Conservation (phyloP, 805 yeast genomes). For the Kuraishia piskuri region DNA sequence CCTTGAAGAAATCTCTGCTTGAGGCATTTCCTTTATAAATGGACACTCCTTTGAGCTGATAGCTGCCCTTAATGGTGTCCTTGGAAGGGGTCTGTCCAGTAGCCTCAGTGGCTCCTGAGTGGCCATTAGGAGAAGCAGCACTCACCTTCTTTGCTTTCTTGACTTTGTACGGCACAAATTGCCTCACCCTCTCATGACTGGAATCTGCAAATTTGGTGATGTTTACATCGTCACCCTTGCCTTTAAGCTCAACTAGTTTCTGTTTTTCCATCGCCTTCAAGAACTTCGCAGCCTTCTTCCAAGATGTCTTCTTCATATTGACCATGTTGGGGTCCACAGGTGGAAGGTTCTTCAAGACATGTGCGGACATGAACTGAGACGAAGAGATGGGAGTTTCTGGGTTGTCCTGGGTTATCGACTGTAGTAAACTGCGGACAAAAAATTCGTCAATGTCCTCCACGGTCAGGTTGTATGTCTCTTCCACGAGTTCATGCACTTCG, state of each 20-base stretch:
- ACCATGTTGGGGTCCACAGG: slow-evolving; percentile 43
- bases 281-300: slow-evolving; percentile 85
- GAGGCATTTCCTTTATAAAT: slow-evolving; percentile 50
- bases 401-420: slow-evolving; percentile 51
- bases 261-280: slow-evolving; percentile 80
- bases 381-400: slow-evolving; percentile 60
- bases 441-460: slow-evolving; percentile 67
- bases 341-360: slow-evolving; percentile 68
- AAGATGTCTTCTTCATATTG: slow-evolving; percentile 70
- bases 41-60: slow-evolving; percentile 23
- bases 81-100: slow-evolving; percentile 1
- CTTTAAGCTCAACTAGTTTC: slow-evolving; percentile 61
- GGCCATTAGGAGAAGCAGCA: not conserved
- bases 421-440: slow-evolving; percentile 61
- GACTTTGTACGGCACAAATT: slow-evolving; percentile 58
- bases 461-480: slow-evolving; percentile 30
- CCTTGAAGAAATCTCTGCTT: slow-evolving; percentile 37
- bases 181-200: slow-evolving; percentile 35
- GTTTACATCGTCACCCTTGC: slow-evolving; percentile 75
- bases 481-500: slow-evolving; percentile 23
- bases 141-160: slow-evolving; percentile 12
- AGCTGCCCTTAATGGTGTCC: slow-evolving; percentile 2
- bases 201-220: slow-evolving; percentile 42
- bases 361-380: slow-evolving; percentile 67
- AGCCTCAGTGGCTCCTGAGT: not conserved